Base-by-base conservation (phyloP, 768 basidiomycete species). In the Psilocybe sp. region DNA sequence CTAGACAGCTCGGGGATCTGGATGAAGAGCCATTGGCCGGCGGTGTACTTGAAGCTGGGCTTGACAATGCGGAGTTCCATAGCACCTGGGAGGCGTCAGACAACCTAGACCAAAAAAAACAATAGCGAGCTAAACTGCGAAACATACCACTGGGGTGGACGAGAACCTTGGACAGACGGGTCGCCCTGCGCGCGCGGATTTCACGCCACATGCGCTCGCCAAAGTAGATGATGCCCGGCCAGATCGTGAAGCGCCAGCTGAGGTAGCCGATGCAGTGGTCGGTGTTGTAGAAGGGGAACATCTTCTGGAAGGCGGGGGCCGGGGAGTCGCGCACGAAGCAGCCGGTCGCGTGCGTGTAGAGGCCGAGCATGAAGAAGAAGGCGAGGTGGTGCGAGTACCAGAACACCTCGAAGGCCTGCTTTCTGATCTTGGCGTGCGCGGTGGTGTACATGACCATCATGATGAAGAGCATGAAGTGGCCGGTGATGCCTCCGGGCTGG, bases 311-410 rank as follows among this genome's bases (percentile, higher is more conserved):
- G 55, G 82, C 87, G n/a, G 92, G 91, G 32, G 84, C 66, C 13
- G 74, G 71, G n/a, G 80, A 75, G 65, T 93, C 92, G 42, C 94
- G 92, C 51, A 98, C 94, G 69, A 98, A 98, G 69, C 94, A 98
- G 4, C 94, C 93, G 48, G 88, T 88, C 8, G 93, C 92, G 65
- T 95, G 93, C 16, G 89, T 79, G 69, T 89, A 96, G 41, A 97
- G 80, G 31, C 82, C 89, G 53, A 95, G 74, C 84, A 95, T 90
- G 74, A 95, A 94, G 73, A 94, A 91, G 77, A 94, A 92, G 10
- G 90, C 91, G 36, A 94, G 81, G 58, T 95, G 94, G 57, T 96
- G 94, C 32, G 93, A 94, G 67, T 94, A 96, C 93, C 93, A 96
- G 76, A 98, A 98, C 1, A 82, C 91, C 67, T 98, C 94, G 69